These are phyloP conservation scores for Magnaporthiopsis rhizophila DNA, from an alignment of 2,329 filamentous ascomycete species.

Conservation along the genomic window DNA sequence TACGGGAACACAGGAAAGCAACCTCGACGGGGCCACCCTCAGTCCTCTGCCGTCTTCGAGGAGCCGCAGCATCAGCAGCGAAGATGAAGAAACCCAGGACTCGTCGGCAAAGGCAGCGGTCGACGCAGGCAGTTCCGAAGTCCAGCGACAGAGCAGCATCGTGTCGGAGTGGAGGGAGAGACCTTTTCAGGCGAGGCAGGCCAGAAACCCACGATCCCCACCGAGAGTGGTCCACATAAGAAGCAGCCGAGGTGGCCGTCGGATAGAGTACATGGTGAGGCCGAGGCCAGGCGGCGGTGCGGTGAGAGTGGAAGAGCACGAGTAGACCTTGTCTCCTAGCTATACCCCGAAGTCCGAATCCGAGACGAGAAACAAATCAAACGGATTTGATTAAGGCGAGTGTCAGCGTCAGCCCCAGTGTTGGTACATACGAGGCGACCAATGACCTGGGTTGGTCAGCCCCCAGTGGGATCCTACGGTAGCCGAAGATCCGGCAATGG, in stretches of 20 bases:
- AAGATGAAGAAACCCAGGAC: background rate
- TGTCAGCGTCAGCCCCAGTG: too few species aligned
- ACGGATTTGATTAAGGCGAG: too few species aligned
- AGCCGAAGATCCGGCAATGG: too few species aligned
- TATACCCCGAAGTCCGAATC: background rate
- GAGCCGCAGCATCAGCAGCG: background rate
- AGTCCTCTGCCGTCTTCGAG: background rate
- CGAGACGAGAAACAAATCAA: background rate
- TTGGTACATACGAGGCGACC: too few species aligned
- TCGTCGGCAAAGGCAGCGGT: background rate
- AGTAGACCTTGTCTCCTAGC: background rate
- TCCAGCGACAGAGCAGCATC: conserved; percentile 5
- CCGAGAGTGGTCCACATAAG: background rate
- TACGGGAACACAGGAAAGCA: background rate
- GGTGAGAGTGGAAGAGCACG: background rate
- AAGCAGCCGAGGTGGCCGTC: background rate
- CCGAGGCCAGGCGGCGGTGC: background rate
- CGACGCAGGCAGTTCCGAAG: background rate
- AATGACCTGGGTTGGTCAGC: too few species aligned
- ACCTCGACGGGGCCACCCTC: too few species aligned
- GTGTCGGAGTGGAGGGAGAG: conserved; percentile 6
- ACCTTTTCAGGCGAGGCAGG: background rate
- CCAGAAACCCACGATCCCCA: background rate
- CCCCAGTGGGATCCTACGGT: too few species aligned
- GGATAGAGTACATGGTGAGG: background rate